phyloP scores from a whole-genome alignment of 2,329 filamentous ascomycete species.

The Sarocladium strictum region DNA sequence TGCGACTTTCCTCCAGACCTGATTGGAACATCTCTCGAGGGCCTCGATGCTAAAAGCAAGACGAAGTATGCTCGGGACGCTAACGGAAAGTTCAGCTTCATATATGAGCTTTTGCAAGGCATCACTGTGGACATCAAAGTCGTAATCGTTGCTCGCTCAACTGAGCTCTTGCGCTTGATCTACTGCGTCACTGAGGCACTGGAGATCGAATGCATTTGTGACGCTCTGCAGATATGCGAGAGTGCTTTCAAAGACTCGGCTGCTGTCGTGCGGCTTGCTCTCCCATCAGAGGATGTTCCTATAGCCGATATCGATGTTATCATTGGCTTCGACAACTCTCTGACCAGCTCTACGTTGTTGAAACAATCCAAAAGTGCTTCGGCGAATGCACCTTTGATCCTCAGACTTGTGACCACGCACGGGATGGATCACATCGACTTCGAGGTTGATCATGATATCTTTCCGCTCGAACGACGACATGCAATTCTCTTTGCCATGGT shows the following conservation, averaged over 20 bases:
- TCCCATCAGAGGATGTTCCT: constrained; percentile 29
- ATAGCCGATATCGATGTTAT: constrained; percentile 41
- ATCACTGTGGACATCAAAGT: constrained; percentile 41
- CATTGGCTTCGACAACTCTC: constrained; percentile 48
- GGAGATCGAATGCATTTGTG: constrained; percentile 28
- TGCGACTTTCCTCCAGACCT: constrained; percentile 52
- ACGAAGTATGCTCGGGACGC: constrained; percentile 49
- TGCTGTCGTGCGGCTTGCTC: constrained; percentile 36
- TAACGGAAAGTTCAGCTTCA: constrained; percentile 55
- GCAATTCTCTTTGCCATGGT: constrained; percentile 34
- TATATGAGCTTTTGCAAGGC: constrained; percentile 46
- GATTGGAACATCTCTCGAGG: constrained; percentile 34
- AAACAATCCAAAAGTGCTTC: constrained; percentile 10
- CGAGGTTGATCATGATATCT: constrained; percentile 30
- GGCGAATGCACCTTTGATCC: constrained; percentile 33
- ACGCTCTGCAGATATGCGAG: constrained; percentile 19
- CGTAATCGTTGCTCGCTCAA: constrained; percentile 46
- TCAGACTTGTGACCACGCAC: constrained; percentile 43
- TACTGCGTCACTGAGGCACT: constrained; percentile 39
- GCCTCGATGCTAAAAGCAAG: constrained; percentile 32
- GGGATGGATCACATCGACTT: constrained; percentile 52
- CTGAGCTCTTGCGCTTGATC: constrained; percentile 45
- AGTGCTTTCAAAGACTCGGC: constrained; percentile 25
- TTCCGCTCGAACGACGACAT: constrained; percentile 40
- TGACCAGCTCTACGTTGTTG: constrained; percentile 29